Conservation (phyloP, 345 rosid genomes). For the Pistacia integerrima region DNA sequence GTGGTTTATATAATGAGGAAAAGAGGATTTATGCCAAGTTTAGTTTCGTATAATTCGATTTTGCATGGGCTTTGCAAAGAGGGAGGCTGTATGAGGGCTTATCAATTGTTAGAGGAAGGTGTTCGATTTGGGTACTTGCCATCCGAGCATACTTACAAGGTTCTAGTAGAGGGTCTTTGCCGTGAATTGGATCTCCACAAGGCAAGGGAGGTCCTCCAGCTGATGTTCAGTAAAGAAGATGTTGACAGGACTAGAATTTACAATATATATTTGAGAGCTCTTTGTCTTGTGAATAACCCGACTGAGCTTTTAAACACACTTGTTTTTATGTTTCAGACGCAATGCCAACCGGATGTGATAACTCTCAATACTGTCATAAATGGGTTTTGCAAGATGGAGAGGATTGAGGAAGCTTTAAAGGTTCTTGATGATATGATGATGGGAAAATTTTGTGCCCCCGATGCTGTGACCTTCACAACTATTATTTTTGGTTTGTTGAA, state of each 20-base stretch:
- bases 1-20: constrained; percentile 73
- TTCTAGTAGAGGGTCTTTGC: constrained; percentile 73
- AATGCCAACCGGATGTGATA: constrained; percentile 72
- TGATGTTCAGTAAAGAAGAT: constrained; percentile 61
- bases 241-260: constrained; percentile 61
- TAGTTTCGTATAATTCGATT: constrained; percentile 68
- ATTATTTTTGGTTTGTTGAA: constrained; percentile 60
- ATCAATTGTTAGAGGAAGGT: constrained; percentile 81
- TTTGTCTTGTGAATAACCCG: constrained; percentile 58
- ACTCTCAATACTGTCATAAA: constrained; percentile 76
- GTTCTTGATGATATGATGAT: constrained; percentile 71
- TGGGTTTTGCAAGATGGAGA: constrained; percentile 80
- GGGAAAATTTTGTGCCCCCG: constrained; percentile 76
- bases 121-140: constrained; percentile 58
- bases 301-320: constrained; percentile 69
- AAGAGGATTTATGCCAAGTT: constrained; percentile 54
- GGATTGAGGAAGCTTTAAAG: constrained; percentile 68
- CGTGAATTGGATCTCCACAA: constrained; percentile 51
- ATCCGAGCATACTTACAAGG: constrained; percentile 72
- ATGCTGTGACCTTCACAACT: constrained; percentile 73
- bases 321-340: constrained; percentile 73
- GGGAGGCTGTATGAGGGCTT: constrained; percentile 77
- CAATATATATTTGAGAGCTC: constrained; percentile 75
- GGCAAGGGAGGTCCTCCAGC: constrained; percentile 54
- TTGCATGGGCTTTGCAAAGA: constrained; percentile 76